Evolutionary conservation across 2,329 filamentous ascomycete genomes (phyloP), one percentile per base, ranked within the genome.

Genomic region (Botrytis medusae): DNA sequence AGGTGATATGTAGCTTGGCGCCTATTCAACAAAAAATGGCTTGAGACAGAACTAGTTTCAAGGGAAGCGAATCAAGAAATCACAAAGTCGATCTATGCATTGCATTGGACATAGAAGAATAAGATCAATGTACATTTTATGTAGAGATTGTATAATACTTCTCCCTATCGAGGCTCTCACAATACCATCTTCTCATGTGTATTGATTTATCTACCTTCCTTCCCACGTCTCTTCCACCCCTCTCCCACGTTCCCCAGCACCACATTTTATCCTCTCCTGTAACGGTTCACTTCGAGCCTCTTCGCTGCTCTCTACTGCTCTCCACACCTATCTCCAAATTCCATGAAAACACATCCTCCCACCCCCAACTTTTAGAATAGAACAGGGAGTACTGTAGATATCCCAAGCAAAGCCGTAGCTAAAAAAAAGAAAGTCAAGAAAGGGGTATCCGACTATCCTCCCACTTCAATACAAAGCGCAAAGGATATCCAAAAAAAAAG

Each of bases 391-490:
- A 42, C 48, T 57, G 64, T 68, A 57, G 44, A 16, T 37, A 59
- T 67, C 46, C 64, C 44, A 8, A 20, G 16, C n/a, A 37, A 40
- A 54, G n/a, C 48, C 37, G 48, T 69, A 42, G n/a, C 37, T 42
- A 10, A 32, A 57, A 54, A 40, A 68, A 48, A 12, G 32, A 67
- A 40, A n/a, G 32, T 54, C 64, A 54, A 67, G 64, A 40, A 67
- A 57, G n/a, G 48, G 65, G 65, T 69, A 69, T 69, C 25, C 37
- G 34, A 57, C 32, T 37, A 44, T 69, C 34, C 65, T 42, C 40
- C 34, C 48, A 69, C 65, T 57, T 20, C 65, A 44, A 69, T 16
- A 42, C 34, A n/a, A 51, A 57, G 65, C 64, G 64, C 37, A 57
- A 22, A 69, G 65, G 65, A 59, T 32, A 69, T 57, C 32, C 65